Conservation (phyloP, 2,329 filamentous ascomycete species). For the Paraphoma chrysanthemicola region DNA sequence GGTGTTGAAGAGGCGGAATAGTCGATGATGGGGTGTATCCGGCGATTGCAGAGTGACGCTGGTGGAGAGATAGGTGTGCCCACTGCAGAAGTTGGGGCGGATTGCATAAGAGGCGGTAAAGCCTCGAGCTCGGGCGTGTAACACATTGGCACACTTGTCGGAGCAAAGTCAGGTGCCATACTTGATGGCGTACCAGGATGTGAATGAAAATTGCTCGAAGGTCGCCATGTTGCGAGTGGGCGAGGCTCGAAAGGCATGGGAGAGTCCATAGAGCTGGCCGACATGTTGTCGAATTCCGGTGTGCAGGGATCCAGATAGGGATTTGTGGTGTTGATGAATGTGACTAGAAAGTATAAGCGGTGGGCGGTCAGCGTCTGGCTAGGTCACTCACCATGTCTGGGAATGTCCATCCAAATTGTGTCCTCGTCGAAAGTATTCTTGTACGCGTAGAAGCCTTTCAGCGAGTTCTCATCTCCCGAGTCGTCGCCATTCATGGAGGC, state of each 20-base stretch:
- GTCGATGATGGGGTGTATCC: constrained; percentile 63
- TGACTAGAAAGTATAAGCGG: constrained; percentile 51
- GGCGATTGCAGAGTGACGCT: constrained; percentile 54
- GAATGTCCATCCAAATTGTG: constrained; percentile 68
- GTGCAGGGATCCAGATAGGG: constrained; percentile 61
- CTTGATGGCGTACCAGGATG: constrained; percentile 46
- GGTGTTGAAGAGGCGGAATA: constrained; percentile 36
- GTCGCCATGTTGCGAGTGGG: constrained; percentile 34
- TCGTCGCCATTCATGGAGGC: constrained; percentile 68
- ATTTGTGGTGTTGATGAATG: constrained; percentile 68
- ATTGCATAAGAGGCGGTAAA: constrained; percentile 37
- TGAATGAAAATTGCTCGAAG: constrained; percentile 31
- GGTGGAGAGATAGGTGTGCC: constrained; percentile 51
- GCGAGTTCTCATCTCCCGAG: constrained; percentile 51
- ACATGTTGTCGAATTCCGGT: constrained; percentile 44
- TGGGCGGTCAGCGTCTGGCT: background rate
- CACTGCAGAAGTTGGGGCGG: constrained; percentile 36
- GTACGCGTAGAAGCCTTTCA: constrained; percentile 70
- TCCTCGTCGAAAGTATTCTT: constrained; percentile 69
- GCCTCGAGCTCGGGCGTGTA: constrained; percentile 39
- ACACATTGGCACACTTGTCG: constrained; percentile 47
- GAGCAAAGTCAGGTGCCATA: constrained; percentile 62
- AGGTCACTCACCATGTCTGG: constrained; percentile 59
- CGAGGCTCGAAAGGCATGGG: constrained; percentile 39
- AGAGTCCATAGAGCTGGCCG: constrained; percentile 40